These are phyloP conservation scores for Gentiana straminea DNA, from an alignment of 257 asterid species.

Conservation along the genomic window DNA sequence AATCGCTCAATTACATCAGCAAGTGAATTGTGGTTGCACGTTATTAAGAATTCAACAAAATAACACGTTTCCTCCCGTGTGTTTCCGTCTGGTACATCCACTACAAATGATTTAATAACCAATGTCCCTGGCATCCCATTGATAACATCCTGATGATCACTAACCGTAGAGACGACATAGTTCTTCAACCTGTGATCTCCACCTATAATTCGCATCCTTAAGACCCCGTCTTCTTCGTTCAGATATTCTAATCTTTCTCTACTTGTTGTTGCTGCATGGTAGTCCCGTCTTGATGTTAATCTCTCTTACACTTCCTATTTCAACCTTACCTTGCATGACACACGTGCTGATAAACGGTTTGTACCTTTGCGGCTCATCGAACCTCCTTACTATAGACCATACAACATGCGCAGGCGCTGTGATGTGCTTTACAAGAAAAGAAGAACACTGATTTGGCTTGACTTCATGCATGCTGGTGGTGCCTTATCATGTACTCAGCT, in stretches of 20 bases:
- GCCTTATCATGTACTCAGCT: conserved; percentile 9
- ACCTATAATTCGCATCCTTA: conserved; percentile 1
- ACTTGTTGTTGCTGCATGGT: conserved; percentile 8
- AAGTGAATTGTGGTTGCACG: too few species aligned
- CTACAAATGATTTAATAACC: too few species aligned
- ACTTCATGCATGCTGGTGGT: conserved; percentile 9
- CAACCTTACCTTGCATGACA: conserved; percentile 6
- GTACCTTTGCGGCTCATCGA: conserved; percentile 10
- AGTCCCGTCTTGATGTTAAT: conserved; percentile 11
- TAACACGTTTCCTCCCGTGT: too few species aligned
- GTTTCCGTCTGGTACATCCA: too few species aligned
- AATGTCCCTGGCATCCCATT: too few species aligned
- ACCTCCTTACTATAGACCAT: conserved; percentile 13
- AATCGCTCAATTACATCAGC: too few species aligned
- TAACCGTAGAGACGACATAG: too few species aligned
- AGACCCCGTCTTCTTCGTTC: conserved; percentile 3
- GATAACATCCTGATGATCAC: too few species aligned
- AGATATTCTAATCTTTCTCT: conserved; percentile 9
- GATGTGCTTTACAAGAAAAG: conserved; percentile 13
- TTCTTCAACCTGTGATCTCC: too few species aligned
- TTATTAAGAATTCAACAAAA: too few species aligned
- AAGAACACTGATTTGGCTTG: conserved; percentile 11
- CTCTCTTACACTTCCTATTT: conserved; percentile 10
- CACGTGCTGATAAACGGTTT: conserved; percentile 14
- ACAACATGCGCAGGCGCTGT: conserved; percentile 17